These are phyloP conservation scores for Sisymbrium altissimum DNA, from an alignment of 345 rosid genomes.

Conservation along the genomic window DNA sequence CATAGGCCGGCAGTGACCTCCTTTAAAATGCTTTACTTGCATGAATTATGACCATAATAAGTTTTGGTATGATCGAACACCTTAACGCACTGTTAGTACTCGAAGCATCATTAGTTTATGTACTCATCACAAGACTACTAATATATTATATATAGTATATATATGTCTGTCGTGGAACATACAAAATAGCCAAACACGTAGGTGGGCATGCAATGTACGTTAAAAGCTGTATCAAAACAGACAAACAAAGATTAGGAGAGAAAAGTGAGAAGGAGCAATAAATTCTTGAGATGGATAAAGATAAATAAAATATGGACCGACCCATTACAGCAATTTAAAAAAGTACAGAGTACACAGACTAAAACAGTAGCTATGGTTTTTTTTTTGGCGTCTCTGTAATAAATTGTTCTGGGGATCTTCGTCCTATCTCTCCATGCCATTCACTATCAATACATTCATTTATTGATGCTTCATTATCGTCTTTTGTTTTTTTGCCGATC, in stretches of 20 bases:
- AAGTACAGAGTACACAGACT: slow-evolving; percentile 30
- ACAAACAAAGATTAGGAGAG: not conserved
- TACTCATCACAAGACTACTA: not conserved
- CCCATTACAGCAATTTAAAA: slow-evolving; percentile 13
- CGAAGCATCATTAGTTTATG: not conserved
- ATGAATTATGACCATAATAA: not conserved
- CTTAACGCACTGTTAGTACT: not conserved
- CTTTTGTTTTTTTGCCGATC: slow-evolving; percentile 16
- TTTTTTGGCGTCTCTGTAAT: slow-evolving; percentile 32
- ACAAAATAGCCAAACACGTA: slow-evolving; percentile 21
- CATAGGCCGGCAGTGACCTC: no score
- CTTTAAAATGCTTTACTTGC: not conserved
- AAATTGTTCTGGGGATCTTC: slow-evolving; percentile 33
- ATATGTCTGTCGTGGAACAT: slow-evolving; percentile 17
- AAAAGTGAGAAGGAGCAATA: slow-evolving; percentile 19
- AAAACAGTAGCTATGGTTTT: slow-evolving; percentile 25
- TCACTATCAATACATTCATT: slow-evolving; percentile 25
- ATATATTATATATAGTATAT: not conserved
- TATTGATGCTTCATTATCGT: slow-evolving; percentile 32
- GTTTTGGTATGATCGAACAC: not conserved
- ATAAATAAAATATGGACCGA: slow-evolving; percentile 17
- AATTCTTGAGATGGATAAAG: not conserved
- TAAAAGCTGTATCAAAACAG: slow-evolving; percentile 30
- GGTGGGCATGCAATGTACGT: slow-evolving; percentile 31
- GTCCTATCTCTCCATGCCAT: slow-evolving; percentile 20